Evolutionary conservation across 2,329 filamentous ascomycete genomes (phyloP).

Genomic region (Aureobasidium lini): DNA sequence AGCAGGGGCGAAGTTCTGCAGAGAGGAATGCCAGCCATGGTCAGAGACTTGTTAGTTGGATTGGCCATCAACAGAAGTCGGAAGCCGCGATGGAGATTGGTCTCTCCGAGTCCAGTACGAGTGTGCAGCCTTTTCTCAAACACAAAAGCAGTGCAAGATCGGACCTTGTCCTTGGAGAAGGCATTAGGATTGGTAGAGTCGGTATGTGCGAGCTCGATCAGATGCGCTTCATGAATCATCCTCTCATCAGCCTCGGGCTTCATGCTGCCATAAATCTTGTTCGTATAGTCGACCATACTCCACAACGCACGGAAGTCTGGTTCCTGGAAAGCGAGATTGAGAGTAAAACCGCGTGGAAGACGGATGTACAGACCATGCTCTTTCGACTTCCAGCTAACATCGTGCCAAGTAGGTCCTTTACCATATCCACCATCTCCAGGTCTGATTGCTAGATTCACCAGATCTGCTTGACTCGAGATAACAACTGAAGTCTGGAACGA

Average conservation of each 20-base stretch:
- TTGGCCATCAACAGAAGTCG: conserved; percentile 72
- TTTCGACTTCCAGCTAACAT: conserved; percentile 70
- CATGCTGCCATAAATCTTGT: conserved; percentile 65
- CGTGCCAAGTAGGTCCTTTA: conserved; percentile 67
- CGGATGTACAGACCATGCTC: conserved; percentile 58
- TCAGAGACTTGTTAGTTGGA: conserved; percentile 67
- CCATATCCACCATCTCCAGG: conserved; percentile 43
- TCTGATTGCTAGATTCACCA: conserved; percentile 68
- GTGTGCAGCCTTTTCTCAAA: conserved; percentile 66
- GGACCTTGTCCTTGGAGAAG: conserved; percentile 69
- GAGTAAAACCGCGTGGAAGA: conserved; percentile 66
- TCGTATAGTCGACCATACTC: conserved; percentile 79
- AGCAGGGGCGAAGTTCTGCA: conserved; percentile 60
- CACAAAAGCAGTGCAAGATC: conserved; percentile 63
- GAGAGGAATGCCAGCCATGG: conserved; percentile 65
- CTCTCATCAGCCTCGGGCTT: conserved; percentile 62
- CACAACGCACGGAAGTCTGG: conserved; percentile 72
- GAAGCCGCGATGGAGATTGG: conserved; percentile 70
- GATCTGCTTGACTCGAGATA: conserved; percentile 71
- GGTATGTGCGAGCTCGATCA: conserved; percentile 74
- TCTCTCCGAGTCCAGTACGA: conserved; percentile 63
- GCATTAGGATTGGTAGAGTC: conserved; percentile 62
- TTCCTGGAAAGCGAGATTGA: conserved; percentile 64
- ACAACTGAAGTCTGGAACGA: conserved; percentile 65
- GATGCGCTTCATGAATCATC: conserved; percentile 58